Conservation (phyloP, 2,329 filamentous ascomycete species). For the Alternaria ventricosa region DNA sequence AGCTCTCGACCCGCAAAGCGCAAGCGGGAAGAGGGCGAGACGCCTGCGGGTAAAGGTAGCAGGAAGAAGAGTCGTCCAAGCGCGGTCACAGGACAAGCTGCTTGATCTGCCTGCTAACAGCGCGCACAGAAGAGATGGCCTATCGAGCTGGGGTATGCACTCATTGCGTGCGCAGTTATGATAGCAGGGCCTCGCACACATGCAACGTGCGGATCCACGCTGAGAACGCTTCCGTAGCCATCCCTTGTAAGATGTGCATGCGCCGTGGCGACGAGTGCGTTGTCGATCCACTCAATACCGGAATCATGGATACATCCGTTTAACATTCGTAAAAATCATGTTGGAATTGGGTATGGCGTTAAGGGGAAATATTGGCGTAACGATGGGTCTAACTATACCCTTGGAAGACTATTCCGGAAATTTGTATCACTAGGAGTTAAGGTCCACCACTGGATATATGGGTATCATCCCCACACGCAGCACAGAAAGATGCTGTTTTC, state of each 20-base stretch:
- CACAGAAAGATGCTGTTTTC: neutral
- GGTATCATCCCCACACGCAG: neutral
- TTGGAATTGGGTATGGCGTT: neutral
- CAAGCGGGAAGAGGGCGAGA: conserved; percentile 52
- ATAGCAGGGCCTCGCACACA: neutral
- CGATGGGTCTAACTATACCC: conserved; percentile 3
- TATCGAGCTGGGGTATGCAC: neutral
- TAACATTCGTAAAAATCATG: neutral
- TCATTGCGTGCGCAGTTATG: neutral
- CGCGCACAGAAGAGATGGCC: neutral
- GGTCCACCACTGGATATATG: neutral
- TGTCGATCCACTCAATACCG: neutral
- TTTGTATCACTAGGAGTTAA: neutral
- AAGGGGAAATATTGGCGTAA: neutral
- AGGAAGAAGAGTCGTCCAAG: conserved; percentile 46
- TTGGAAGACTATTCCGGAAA: neutral
- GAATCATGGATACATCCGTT: neutral
- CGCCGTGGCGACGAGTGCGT: neutral
- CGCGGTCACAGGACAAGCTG: conserved; percentile 20
- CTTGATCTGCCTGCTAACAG: neutral
- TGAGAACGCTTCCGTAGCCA: neutral
- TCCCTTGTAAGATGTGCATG: neutral
- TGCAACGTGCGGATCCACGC: neutral
- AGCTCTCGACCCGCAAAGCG: conserved; percentile 51
- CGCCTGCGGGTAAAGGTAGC: conserved; percentile 28